Evolutionary conservation across 176 grass and related monocot species (phyloP).

Genomic region (Triticum timopheevii): DNA sequence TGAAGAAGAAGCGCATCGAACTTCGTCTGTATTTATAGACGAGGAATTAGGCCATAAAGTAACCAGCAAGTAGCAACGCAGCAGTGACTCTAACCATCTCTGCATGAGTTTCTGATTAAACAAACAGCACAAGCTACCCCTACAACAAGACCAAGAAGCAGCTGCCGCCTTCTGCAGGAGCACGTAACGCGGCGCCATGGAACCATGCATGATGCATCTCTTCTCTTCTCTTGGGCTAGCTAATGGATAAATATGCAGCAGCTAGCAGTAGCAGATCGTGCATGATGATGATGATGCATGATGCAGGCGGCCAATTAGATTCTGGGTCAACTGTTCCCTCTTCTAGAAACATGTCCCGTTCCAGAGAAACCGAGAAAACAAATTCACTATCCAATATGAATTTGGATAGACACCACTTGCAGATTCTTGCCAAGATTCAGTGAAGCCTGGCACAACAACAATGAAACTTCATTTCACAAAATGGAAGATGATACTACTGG

Average conservation of each 20-base stretch:
- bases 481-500: no score
- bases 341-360: not conserved
- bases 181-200: not conserved
- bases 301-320: not conserved
- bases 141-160: slow-evolving; percentile 16
- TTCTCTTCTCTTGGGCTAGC: not conserved
- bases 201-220: not conserved
- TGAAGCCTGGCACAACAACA: not conserved
- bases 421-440: not conserved
- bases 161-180: not conserved
- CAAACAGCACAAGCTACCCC: slow-evolving; percentile 19
- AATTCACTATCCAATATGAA: not conserved
- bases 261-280: not conserved
- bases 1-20: not conserved
- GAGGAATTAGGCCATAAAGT: not conserved
- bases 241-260: not conserved
- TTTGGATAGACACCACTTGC: not conserved
- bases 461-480: no score
- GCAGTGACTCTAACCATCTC: not conserved
- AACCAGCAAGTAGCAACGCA: slow-evolving; percentile 21
- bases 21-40: slow-evolving; percentile 41
- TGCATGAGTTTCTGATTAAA: not conserved
- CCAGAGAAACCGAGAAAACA: not conserved
- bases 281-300: not conserved
- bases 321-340: slow-evolving; percentile 6